A percentile compares a stretch with the other conserved stretches of the same genome.
These are phyloP conservation scores for Cryptosporidium andersoni DNA, from an alignment of 169 alveolate genomes.

Conservation along the genomic window DNA sequence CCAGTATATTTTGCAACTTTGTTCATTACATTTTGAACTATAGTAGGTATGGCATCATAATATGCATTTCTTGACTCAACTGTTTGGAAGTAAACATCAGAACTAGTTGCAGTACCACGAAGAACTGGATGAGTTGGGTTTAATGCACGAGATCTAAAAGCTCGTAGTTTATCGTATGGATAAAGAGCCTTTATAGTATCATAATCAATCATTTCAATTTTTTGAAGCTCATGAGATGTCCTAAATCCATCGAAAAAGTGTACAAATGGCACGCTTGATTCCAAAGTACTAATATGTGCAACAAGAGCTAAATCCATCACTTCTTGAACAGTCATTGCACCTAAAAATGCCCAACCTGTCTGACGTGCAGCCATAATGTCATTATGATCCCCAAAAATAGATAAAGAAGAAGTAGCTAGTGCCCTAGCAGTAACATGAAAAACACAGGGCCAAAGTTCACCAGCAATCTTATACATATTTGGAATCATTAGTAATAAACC, in stretches of 20 bases:
- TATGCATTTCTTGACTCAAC: constrained; percentile 76
- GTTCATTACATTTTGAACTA: constrained; percentile 72
- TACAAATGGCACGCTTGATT: constrained; percentile 77
- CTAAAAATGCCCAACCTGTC: constrained; percentile 77
- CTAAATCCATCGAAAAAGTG: constrained; percentile 78
- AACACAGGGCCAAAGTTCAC: constrained; percentile 78
- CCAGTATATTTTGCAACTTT: constrained; percentile 73
- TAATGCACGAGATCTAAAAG: constrained; percentile 72
- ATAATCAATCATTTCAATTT: constrained; percentile 70
- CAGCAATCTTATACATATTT: constrained; percentile 78
- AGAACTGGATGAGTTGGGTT: constrained; percentile 77
- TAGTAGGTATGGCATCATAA: constrained; percentile 74
- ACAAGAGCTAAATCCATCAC: constrained; percentile 75
- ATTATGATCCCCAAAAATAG: constrained; percentile 78
- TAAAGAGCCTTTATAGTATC: constrained; percentile 34
- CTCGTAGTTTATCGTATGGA: constrained; percentile 70
- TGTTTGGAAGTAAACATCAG: constrained; percentile 75
- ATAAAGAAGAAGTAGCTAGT: constrained; percentile 75
- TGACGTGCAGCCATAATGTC: constrained; percentile 78
- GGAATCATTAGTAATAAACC: constrained; percentile 77
- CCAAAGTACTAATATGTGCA: constrained; percentile 77
- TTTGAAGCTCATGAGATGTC: constrained; percentile 77
- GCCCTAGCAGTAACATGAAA: constrained; percentile 79
- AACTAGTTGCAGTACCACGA: constrained; percentile 78
- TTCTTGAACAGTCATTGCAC: constrained; percentile 77